These are phyloP conservation scores for Penicillium cataractarum DNA, from an alignment of 495 filamentous ascomycete species.

Conservation along the genomic window DNA sequence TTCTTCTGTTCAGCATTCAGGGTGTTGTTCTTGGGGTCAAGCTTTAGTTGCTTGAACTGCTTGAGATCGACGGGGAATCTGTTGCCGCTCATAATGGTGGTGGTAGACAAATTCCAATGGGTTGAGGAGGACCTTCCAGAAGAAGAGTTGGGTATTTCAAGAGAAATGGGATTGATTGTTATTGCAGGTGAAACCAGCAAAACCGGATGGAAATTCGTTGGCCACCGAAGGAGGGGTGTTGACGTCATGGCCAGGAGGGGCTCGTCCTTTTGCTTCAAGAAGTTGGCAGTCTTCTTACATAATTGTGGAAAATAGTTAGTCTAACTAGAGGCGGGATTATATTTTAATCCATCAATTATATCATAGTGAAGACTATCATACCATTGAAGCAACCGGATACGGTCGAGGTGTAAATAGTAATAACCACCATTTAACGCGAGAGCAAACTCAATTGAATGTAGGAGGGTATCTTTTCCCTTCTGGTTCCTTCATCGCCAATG, in stretches of 20 bases:
- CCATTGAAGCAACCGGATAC: neutral
- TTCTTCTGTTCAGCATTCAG: slow-evolving; percentile 38
- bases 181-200: neutral
- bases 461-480: too few species aligned
- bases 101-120: neutral
- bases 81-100: slow-evolving; percentile 15
- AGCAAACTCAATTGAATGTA: too few species aligned
- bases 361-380: neutral
- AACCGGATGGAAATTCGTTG: neutral
- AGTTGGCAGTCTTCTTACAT: neutral
- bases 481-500: too few species aligned
- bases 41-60: slow-evolving; percentile 45
- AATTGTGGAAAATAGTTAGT: too few species aligned
- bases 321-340: too few species aligned
- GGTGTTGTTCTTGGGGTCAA: slow-evolving; percentile 36
- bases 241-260: slow-evolving; percentile 2
- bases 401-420: too few species aligned
- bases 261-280: neutral
- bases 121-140: neutral
- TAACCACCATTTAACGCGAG: too few species aligned
- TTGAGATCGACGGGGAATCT: slow-evolving; percentile 43
- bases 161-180: neutral
- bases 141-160: neutral
- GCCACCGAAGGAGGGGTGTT: slow-evolving; percentile 1
- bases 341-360: neutral